These are phyloP conservation scores for Pilasporangium apinafurcum DNA, from an alignment of 352 stramenopile genomes.

Conservation along the genomic window DNA sequence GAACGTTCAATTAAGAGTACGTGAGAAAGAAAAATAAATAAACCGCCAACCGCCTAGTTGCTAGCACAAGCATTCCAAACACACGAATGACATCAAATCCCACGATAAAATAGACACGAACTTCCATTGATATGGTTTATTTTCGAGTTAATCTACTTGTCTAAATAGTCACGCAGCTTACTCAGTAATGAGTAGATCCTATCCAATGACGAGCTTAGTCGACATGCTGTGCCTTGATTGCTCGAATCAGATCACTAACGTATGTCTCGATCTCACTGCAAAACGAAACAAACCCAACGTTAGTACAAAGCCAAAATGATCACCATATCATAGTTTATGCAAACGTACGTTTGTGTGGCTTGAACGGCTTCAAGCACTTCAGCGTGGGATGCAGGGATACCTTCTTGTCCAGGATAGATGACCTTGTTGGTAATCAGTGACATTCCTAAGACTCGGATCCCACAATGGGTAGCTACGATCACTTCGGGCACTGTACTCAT, in stretches of 20 bases:
- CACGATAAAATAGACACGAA: no score
- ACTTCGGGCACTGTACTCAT: constrained; percentile 97
- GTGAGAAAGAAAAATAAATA: constrained; percentile 1
- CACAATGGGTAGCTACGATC: constrained; percentile 93
- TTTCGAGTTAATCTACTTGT: constrained; percentile 10
- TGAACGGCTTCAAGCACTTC: constrained; percentile 91
- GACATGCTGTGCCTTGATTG: constrained; percentile 33
- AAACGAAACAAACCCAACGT: constrained; percentile 2
- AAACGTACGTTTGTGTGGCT: constrained; percentile 37
- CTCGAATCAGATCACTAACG: constrained; percentile 36
- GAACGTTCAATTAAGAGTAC: constrained; percentile 32
- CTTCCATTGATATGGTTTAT: constrained; percentile 1
- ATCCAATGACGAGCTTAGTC: constrained; percentile 5
- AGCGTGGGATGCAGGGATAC: constrained; percentile 82
- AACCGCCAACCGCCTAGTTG: neutral
- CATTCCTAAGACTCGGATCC: constrained; percentile 93
- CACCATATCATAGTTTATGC: neutral
- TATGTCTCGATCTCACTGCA: constrained; percentile 37
- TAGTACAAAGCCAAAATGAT: constrained; percentile 5
- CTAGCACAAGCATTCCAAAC: no score
- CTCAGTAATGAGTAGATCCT: neutral
- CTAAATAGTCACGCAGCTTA: constrained; percentile 7
- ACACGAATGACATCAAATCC: no score
- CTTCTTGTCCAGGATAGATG: constrained; percentile 78
- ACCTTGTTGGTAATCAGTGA: constrained; percentile 96